A percentile compares a stretch with the other conserved stretches of the same genome.
Evolutionary conservation across 257 asterid species (phyloP).

Genomic region (Solanum ahanhuiri): DNA sequence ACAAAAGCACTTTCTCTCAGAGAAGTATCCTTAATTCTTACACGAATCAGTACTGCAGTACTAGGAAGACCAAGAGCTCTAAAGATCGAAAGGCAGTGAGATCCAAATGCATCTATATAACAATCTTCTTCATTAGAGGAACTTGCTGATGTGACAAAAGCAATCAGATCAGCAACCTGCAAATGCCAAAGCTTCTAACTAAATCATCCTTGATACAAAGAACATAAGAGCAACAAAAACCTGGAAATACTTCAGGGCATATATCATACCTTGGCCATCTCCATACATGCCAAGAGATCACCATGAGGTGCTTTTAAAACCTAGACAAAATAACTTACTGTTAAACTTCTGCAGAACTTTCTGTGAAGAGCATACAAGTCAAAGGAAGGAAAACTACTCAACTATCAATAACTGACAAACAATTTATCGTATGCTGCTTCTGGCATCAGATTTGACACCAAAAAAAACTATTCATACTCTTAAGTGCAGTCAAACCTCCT

Average conservation of each 20-base stretch:
- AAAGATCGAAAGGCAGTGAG: slow-evolving; percentile 79
- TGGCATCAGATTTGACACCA: neutral
- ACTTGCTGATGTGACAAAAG: slow-evolving; percentile 83
- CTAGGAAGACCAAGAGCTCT: slow-evolving; percentile 91
- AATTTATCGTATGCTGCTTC: neutral
- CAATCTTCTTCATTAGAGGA: slow-evolving; percentile 36
- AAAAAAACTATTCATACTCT: neutral
- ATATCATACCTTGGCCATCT: slow-evolving; percentile 86
- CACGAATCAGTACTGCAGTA: slow-evolving; percentile 85
- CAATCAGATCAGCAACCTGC: slow-evolving; percentile 95
- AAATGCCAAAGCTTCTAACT: neutral
- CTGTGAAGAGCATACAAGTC: neutral
- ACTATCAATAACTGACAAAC: neutral
- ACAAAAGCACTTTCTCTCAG: neutral
- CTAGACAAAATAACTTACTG: slow-evolving; percentile 24
- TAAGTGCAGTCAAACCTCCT: neutral
- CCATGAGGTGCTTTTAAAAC: slow-evolving; percentile 89
- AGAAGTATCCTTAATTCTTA: slow-evolving; percentile 19
- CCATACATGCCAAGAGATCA: slow-evolving; percentile 81
- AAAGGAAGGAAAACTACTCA: neutral
- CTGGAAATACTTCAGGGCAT: neutral
- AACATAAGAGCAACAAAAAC: neutral
- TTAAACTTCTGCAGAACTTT: neutral
- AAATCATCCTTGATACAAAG: neutral
- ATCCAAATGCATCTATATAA: slow-evolving; percentile 84